Evolutionary conservation across 2,329 filamentous ascomycete species (phyloP).

Genomic region (Eurotiales sp.): DNA sequence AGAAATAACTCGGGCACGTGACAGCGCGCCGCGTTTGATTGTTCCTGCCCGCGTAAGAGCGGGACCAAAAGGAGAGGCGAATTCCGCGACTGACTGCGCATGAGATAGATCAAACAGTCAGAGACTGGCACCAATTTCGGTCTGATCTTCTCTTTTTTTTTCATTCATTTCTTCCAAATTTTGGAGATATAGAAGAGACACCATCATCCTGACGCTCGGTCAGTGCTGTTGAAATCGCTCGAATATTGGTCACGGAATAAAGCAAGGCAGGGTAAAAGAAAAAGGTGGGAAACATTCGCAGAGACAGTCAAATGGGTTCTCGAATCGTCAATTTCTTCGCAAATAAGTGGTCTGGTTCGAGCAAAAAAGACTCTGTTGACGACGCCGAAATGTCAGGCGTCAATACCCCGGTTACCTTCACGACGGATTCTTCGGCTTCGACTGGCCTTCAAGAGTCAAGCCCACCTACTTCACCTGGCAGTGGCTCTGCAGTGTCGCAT

Average conservation of each 20-base stretch:
- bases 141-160: background rate
- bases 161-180: background rate
- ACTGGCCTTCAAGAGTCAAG: slow-evolving; percentile 25
- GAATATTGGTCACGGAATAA: too few relatives aligned
- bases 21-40: slow-evolving; percentile 2
- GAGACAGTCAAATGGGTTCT: slow-evolving; percentile 3
- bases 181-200: too few relatives aligned
- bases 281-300: too few relatives aligned
- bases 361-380: background rate
- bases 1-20: background rate
- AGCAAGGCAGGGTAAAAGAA: too few relatives aligned
- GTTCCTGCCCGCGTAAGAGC: background rate
- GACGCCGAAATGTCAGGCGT: slow-evolving; percentile 24
- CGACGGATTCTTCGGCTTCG: slow-evolving; percentile 16
- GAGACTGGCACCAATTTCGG: background rate
- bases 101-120: background rate
- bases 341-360: slow-evolving; percentile 6
- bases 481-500: slow-evolving; percentile 10
- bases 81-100: background rate
- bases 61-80: background rate
- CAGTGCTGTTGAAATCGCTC: background rate
- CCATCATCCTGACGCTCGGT: too few relatives aligned
- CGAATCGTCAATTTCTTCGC: slow-evolving; percentile 8
- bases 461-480: slow-evolving; percentile 27
- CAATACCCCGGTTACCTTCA: slow-evolving; percentile 24